These are phyloP conservation scores for Xylariomycetidae sp. DNA, from an alignment of 2,329 filamentous ascomycete genomes.

Conservation along the genomic window DNA sequence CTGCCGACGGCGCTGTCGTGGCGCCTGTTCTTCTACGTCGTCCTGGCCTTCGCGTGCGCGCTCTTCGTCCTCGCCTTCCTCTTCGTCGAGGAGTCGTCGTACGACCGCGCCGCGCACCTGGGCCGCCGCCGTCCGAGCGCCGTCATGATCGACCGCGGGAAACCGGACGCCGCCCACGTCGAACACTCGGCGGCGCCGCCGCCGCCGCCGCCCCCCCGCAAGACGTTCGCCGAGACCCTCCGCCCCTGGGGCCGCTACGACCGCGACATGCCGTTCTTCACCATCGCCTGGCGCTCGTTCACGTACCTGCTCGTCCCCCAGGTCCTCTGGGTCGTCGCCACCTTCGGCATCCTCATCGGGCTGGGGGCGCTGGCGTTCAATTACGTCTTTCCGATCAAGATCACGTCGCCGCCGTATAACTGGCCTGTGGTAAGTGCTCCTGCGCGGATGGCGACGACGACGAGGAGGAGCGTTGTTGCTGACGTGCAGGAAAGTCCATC, in stretches of 20 bases:
- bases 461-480: conserved; percentile 2
- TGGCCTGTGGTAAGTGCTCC: conserved; percentile 30
- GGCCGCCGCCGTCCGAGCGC: conserved; percentile 1
- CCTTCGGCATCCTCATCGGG: conserved; percentile 40
- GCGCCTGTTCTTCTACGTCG: conserved; percentile 56
- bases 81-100: conserved; percentile 46
- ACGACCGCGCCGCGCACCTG: conserved; percentile 27
- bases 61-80: conserved; percentile 40
- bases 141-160: conserved; percentile 17
- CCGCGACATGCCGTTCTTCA: conserved; percentile 31
- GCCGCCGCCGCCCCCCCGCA: conserved; percentile 25
- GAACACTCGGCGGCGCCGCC: conserved; percentile 12
- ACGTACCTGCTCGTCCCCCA: conserved; percentile 38
- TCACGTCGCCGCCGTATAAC: conserved; percentile 35
- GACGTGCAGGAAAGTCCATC: conserved; percentile 14
- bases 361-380: conserved; percentile 40
- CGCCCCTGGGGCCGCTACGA: conserved; percentile 32
- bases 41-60: conserved; percentile 46
- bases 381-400: conserved; percentile 39
- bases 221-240: conserved; percentile 33
- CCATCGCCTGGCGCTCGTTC: conserved; percentile 35
- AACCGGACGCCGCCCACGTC: conserved; percentile 13
- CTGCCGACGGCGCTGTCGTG: conserved; percentile 51
- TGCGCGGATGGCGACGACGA: neutral
- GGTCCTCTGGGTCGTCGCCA: conserved; percentile 40